Conservation (phyloP, 2,329 filamentous ascomycete species). For the Trichoderma lentiforme region DNA sequence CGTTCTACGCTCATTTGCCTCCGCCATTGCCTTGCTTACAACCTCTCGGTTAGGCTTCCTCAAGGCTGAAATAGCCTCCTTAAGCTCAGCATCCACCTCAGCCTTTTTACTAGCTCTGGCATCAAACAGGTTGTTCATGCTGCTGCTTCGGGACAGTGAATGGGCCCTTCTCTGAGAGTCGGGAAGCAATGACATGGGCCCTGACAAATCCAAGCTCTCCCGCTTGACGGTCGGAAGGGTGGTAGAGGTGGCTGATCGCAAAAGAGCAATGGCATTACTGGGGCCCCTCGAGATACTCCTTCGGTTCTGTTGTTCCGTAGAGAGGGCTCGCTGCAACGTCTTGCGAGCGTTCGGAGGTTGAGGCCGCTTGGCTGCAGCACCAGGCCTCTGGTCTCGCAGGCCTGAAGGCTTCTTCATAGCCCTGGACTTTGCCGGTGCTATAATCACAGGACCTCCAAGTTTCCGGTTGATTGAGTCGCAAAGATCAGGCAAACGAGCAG, state of each 20-base stretch:
- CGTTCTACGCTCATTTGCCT: conserved; percentile 62
- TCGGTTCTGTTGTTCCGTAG: conserved; percentile 53
- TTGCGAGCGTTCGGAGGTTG: conserved; percentile 41
- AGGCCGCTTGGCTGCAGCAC: conserved; percentile 49
- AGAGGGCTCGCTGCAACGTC: conserved; percentile 61
- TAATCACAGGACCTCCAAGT: conserved; percentile 66
- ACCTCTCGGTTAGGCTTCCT: conserved; percentile 73
- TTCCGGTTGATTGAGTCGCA: conserved; percentile 71
- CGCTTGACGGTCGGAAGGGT: conserved; percentile 61
- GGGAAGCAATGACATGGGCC: conserved; percentile 28
- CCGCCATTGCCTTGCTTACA: conserved; percentile 63
- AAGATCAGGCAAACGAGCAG: conserved; percentile 68
- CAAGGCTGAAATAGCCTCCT: conserved; percentile 69
- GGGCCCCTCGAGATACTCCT: conserved; percentile 56
- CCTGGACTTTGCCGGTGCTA: conserved; percentile 52
- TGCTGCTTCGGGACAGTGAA: conserved; percentile 40
- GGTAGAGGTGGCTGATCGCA: conserved; percentile 66
- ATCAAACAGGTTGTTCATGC: conserved; percentile 51
- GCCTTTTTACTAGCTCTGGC: conserved; percentile 63
- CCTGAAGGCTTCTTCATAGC: conserved; percentile 41
- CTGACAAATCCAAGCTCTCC: conserved; percentile 61
- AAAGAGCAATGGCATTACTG: conserved; percentile 57
- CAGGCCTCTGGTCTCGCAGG: conserved; percentile 49
- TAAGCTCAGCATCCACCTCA: conserved; percentile 65
- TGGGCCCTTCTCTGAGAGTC: conserved; percentile 37